A percentile compares a stretch with the other conserved stretches of the same genome.
These are phyloP conservation scores for Saturnispora diversa DNA, from an alignment of 805 yeast genomes.

Conservation along the genomic window DNA sequence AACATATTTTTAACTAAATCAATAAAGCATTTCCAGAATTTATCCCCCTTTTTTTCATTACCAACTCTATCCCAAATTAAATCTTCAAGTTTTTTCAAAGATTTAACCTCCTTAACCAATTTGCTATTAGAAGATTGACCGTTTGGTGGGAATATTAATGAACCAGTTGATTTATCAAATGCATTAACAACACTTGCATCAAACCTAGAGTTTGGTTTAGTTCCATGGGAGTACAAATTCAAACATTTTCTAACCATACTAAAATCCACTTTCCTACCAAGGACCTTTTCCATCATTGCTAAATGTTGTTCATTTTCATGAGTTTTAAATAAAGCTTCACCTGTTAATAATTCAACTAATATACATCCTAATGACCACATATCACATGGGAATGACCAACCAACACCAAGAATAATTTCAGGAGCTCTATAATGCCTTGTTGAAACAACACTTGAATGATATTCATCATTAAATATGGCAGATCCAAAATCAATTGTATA, in stretches of 20 bases:
- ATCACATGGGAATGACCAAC: constrained; percentile 97
- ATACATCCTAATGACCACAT: constrained; percentile 97
- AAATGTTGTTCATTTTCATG: constrained; percentile 92
- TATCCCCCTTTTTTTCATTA: constrained; percentile 42
- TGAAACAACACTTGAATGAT: constrained; percentile 84
- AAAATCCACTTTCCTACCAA: constrained; percentile 45
- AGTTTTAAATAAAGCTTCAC: constrained; percentile 90
- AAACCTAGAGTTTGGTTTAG: constrained; percentile 16
- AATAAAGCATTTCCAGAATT: constrained; percentile 72
- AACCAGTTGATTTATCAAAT: constrained; percentile 28
- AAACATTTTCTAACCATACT: constrained; percentile 29
- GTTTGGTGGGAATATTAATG: constrained; percentile 28
- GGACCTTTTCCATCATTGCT: constrained; percentile 85
- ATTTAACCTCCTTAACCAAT: constrained; percentile 32
- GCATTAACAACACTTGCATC: constrained; percentile 23
- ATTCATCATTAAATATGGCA: constrained; percentile 89
- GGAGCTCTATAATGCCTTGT: constrained; percentile 98
- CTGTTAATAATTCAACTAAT: constrained; percentile 81
- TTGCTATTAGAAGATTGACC: constrained; percentile 29
- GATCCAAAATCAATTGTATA: constrained; percentile 96
- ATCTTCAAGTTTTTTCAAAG: constrained; percentile 23
- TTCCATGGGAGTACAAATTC: constrained; percentile 15
- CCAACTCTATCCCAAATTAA: constrained; percentile 28
- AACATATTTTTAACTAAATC: constrained; percentile 44
- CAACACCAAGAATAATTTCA: constrained; percentile 86